phyloP scores from a whole-genome alignment of 331 rosid genomes.

The Malus hybrid region DNA sequence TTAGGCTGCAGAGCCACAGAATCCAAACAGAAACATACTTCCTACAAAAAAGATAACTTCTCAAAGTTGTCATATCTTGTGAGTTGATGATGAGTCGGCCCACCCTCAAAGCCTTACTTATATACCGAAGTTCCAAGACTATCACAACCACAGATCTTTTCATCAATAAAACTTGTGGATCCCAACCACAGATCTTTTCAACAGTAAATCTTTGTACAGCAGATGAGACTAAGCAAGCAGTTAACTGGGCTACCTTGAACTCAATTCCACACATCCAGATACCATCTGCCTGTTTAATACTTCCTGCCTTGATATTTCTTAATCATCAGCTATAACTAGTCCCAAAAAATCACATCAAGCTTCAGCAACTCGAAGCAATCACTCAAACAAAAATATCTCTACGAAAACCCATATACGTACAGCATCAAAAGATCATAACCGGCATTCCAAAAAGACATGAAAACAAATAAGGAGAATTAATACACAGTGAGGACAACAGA shows the following conservation, averaged over 20 bases:
- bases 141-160: background rate
- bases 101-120: slow-evolving; percentile 19
- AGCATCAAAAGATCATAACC: slow-evolving; percentile 37
- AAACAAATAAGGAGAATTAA: slow-evolving; percentile 28
- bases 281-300: slow-evolving; percentile 16
- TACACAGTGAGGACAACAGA: background rate
- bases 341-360: slow-evolving; percentile 31
- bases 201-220: slow-evolving; percentile 6
- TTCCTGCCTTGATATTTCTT: slow-evolving; percentile 27
- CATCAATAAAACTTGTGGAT: background rate
- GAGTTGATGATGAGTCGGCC: slow-evolving; percentile 8
- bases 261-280: slow-evolving; percentile 29
- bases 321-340: slow-evolving; percentile 36
- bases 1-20: slow-evolving; percentile 18
- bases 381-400: slow-evolving; percentile 36
- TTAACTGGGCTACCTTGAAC: slow-evolving; percentile 24
- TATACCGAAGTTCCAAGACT: slow-evolving; percentile 24
- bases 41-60: slow-evolving; percentile 10
- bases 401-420: slow-evolving; percentile 27
- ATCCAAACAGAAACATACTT: slow-evolving; percentile 10
- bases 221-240: slow-evolving; percentile 9
- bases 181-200: slow-evolving; percentile 21
- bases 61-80: slow-evolving; percentile 4
- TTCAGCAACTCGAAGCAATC: slow-evolving; percentile 32
- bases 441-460: slow-evolving; percentile 28